Conservation (phyloP, 495 filamentous ascomycete species). For the Penicillium robsamsonii region DNA sequence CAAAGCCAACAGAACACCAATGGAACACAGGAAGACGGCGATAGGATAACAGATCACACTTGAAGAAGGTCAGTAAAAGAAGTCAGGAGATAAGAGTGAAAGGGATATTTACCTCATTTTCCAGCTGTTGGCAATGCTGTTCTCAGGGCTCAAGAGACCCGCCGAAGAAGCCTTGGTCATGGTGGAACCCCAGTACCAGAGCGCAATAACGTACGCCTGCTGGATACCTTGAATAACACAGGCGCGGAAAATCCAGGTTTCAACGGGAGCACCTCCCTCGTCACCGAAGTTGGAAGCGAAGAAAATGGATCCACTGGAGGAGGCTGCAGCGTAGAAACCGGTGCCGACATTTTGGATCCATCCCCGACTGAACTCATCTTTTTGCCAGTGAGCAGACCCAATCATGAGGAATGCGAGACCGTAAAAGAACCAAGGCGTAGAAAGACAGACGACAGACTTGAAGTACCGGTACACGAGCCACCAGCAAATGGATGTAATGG, state of each 20-base stretch:
- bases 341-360: conserved; percentile 51
- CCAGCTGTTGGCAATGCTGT: conserved; percentile 41
- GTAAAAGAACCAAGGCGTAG: conserved; percentile 61
- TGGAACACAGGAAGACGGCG: conserved; percentile 35
- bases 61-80: conserved; percentile 16
- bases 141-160: conserved; percentile 33
- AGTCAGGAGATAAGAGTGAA: not conserved
- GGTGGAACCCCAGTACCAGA: conserved; percentile 52
- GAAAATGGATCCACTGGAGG: conserved; percentile 49
- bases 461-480: conserved; percentile 62
- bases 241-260: conserved; percentile 51
- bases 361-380: conserved; percentile 38
- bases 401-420: conserved; percentile 65
- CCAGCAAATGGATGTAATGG: conserved; percentile 60
- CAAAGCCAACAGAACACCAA: conserved; percentile 41
- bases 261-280: conserved; percentile 47
- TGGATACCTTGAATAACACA: conserved; percentile 51
- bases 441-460: conserved; percentile 60
- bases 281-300: conserved; percentile 53
- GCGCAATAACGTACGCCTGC: conserved; percentile 47
- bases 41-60: conserved; percentile 49
- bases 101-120: conserved; percentile 41
- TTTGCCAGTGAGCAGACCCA: conserved; percentile 57
- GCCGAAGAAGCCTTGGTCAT: conserved; percentile 34
- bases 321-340: conserved; percentile 47